Evolutionary conservation across 179 eudicot genomes (phyloP).

Genomic region (Beta lomatogona): DNA sequence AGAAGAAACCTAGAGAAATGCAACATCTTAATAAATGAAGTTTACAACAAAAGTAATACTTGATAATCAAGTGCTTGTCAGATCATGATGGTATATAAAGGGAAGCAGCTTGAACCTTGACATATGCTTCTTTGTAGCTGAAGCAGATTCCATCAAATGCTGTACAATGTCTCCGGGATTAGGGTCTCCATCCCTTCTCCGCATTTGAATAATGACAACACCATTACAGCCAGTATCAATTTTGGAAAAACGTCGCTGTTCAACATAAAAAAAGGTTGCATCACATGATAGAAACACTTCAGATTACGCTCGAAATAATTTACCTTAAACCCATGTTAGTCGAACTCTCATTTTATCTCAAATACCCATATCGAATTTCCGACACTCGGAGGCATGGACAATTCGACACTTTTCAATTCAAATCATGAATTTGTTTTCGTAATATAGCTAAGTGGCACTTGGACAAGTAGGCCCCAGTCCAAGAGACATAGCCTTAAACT

Average conservation of each 20-base stretch:
- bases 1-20: conserved; percentile 63
- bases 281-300: not conserved
- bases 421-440: too few relatives aligned
- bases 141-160: conserved; percentile 77
- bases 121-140: conserved; percentile 74
- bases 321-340: not conserved
- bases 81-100: not conserved
- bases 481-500: too few relatives aligned
- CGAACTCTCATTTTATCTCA: too few relatives aligned
- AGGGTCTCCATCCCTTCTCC: conserved; percentile 78
- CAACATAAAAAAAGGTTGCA: conserved; percentile 20
- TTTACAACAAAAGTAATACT: not conserved
- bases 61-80: not conserved
- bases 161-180: conserved; percentile 75
- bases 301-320: not conserved
- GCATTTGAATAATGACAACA: conserved; percentile 82
- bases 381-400: too few relatives aligned
- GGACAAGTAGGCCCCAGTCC: too few relatives aligned
- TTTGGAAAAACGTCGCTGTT: conserved; percentile 78
- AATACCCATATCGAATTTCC: too few relatives aligned
- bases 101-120: conserved; percentile 58
- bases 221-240: conserved; percentile 97
- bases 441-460: too few relatives aligned
- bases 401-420: too few relatives aligned
- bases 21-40: not conserved